Evolutionary conservation across 2,329 filamentous ascomycete species (phyloP).

Genomic region (Fusarium chuoi): DNA sequence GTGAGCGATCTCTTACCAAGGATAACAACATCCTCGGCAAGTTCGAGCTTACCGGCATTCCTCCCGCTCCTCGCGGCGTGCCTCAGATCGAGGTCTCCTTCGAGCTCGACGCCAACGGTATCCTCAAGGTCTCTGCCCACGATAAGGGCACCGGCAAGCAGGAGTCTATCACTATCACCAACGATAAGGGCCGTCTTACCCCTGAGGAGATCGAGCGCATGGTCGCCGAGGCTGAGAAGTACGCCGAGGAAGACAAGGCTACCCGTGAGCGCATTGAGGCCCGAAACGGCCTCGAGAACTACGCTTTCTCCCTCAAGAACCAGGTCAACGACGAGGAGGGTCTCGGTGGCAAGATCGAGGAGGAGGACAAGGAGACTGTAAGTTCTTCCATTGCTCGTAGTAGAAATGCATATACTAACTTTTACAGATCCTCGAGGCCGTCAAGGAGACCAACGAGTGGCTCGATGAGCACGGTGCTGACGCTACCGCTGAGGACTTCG

Average conservation of each 20-base stretch:
- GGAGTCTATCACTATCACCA: conserved; percentile 98
- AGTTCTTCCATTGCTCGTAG: conserved; percentile 51
- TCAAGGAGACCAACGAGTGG: conserved; percentile 98
- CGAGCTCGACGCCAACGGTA: conserved; percentile 97
- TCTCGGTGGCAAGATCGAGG: conserved; percentile 97
- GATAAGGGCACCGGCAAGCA: conserved; percentile 99
- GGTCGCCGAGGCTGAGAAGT: conserved; percentile 98
- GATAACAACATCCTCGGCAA: conserved; percentile 98
- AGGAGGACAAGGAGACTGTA: conserved; percentile 97
- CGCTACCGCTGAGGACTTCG: conserved; percentile 91
- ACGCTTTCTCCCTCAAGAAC: conserved; percentile 99
- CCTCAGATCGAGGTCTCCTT: conserved; percentile 99
- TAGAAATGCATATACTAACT: conserved; percentile 50
- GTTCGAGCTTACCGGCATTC: conserved; percentile 97
- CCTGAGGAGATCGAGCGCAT: conserved; percentile 99
- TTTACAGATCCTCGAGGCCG: conserved; percentile 81
- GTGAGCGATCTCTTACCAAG: conserved; percentile 93
- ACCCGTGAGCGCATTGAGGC: conserved; percentile 97
- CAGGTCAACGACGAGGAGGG: conserved; percentile 97
- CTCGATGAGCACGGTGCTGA: conserved; percentile 92
- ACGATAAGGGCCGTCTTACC: conserved; percentile 97
- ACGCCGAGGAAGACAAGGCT: conserved; percentile 98
- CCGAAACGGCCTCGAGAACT: conserved; percentile 98
- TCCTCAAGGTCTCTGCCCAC: conserved; percentile 93
- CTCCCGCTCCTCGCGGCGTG: conserved; percentile 92